Evolutionary conservation across 2,329 filamentous ascomycete genomes (phyloP), one percentile per base, ranked within the genome.

Genomic region (Aspergillus sp.): DNA sequence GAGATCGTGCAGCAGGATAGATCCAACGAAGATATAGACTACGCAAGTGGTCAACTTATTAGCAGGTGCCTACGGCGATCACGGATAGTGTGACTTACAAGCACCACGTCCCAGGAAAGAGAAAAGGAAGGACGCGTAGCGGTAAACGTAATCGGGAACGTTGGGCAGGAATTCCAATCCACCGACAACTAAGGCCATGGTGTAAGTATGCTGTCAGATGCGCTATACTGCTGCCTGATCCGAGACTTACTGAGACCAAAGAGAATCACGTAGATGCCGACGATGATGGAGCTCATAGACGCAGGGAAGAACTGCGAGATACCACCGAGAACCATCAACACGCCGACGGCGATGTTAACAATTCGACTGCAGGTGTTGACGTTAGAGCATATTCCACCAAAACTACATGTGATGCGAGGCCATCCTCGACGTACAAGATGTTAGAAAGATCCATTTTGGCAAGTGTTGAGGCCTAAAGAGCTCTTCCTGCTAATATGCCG

Each of bases 11-110:
- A 97, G 85, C 60, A 96, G 85, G 70, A 98, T 89, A 68, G 87
- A 90, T 67, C 94, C 95, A 71, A 96, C 83, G 79, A 99, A 98
- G 79, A 98, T 86, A 85, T 99, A 99, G 83, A 99, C 93, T 96
- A 62, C 32, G n/a, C 6, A 54, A 10, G 25, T 27, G 38, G 56
- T 64, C 23, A 62, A 48, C 23, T 51, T 11, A 19, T 23, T 8
- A 7, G 21, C 25, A 17, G 11, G 21, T 8, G 13, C 17, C 13
- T 8, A 2, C 38, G 8, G 13, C 17, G 44, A 11, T 25, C 21
- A 4, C 8, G 17, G 42, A 38, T 30, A 30, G 25, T 50, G 21
- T n/a, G 30, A 88, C 92, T 80, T 87, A 96, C 93, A 98, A 76
- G 92, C 84, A 79, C 95, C 95, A 74, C 95, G 92, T 63, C 95